Evolutionary conservation across 805 yeast species (phyloP).

Genomic region (Candida palmyrensis): DNA sequence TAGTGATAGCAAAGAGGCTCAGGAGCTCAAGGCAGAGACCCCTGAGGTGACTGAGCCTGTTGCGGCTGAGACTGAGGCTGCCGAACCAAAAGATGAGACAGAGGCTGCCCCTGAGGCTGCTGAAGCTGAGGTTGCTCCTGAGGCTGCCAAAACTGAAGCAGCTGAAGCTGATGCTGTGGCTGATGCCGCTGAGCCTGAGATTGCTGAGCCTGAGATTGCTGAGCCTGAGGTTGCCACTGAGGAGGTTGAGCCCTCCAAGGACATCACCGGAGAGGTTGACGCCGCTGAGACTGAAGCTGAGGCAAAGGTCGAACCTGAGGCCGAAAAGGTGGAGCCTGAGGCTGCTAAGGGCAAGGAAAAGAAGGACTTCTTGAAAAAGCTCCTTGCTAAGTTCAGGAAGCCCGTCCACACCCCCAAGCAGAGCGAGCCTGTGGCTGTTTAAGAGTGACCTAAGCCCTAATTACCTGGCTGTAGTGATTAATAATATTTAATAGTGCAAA

Average conservation of each 20-base stretch:
- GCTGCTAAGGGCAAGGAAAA: constrained; percentile 33
- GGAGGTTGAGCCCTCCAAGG: constrained; percentile 5
- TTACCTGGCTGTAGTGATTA: too few relatives aligned
- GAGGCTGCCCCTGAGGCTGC: constrained; percentile 6
- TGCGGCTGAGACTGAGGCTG: constrained; percentile 5
- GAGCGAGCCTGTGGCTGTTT: too few relatives aligned
- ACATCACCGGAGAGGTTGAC: constrained; percentile 4
- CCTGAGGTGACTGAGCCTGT: constrained; percentile 7
- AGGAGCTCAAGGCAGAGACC: constrained; percentile 6
- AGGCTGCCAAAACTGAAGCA: constrained; percentile 3
- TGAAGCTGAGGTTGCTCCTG: constrained; percentile 4
- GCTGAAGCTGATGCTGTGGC: constrained; percentile 6
- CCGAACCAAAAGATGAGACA: constrained; percentile 4
- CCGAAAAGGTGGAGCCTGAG: constrained; percentile 20
- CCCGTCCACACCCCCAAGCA: too few relatives aligned
- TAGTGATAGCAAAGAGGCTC: constrained; percentile 7
- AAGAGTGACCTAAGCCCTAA: too few relatives aligned
- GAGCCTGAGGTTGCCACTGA: constrained; percentile 6
- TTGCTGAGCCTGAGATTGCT: constrained; percentile 7
- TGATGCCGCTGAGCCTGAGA: constrained; percentile 6
- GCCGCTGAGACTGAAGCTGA: constrained; percentile 8
- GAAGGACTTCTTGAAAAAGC: constrained; percentile 32
- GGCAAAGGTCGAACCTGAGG: constrained; percentile 10
- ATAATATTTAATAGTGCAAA: too few relatives aligned
- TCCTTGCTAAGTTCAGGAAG: constrained; percentile 30